Base-by-base conservation (phyloP, 805 yeast genomes). In the Saturnispora diversa region DNA sequence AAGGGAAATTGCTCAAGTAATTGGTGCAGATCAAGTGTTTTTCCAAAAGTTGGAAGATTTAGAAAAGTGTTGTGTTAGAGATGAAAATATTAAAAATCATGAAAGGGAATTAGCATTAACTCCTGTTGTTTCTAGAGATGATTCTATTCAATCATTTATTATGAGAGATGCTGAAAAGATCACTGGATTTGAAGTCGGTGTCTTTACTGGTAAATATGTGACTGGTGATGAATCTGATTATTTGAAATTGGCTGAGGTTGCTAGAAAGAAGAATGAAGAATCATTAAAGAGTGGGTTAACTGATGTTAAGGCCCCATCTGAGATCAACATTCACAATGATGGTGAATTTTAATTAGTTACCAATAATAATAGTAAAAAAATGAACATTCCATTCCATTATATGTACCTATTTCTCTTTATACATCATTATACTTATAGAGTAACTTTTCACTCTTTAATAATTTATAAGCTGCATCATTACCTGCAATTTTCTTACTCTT, bases 161-260 rank as follows among this genome's bases (percentile, higher is more conserved):
- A 36, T 55, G 11, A 47, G 42, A 23, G 46, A 46, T 28, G 42
- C 41, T 15, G 51, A 43, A 20, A 50, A 54, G 12, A 67, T 83
- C 44, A 65, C 68, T 20, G 74, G 80, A 29, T 92, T 87, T 54
- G 98, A 92, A 66, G 88, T 85, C 39, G 98, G 98, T 60, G 98
- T 92, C 11, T 92, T 92, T 63, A 92, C 94, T 9, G 98, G 98
- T 36, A 64, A 77, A 45, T 92, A 92, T 60, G 79, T 90, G 45
- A 92, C 98, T n/a, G 97, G 97, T 40, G 81, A 79, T 33, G 95
- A 86, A 60, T 81, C 83, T 54, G 74, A 75, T 35, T 88, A 90
- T 60, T 62, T 92, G 43, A 75, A 75, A 49, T 88, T 84, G 58
- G 72, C 92, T 47, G 97, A 88, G 62, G 69, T 70, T 48, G 75